A percentile compares a stretch with the other conserved stretches of the same genome.
Evolutionary conservation across 164 flowering plant genomes (phyloP).

Genomic region (Sextonia rubra): DNA sequence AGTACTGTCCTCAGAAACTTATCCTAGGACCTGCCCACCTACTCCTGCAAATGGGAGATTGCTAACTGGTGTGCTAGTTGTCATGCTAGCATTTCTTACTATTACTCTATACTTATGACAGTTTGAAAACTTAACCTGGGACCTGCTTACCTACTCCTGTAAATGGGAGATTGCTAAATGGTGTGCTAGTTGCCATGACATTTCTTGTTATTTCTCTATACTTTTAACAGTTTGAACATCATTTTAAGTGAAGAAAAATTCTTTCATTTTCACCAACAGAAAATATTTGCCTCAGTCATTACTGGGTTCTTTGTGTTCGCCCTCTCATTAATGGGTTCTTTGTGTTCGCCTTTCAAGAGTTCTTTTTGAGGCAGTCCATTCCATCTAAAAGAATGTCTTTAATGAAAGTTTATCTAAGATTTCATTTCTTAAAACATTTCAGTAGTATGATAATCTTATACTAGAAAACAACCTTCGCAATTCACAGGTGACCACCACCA

Average conservation of each 20-base stretch:
- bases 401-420: background rate
- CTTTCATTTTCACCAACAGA: background rate
- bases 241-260: background rate
- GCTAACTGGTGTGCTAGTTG: too few relatives aligned
- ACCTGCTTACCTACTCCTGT: too few relatives aligned
- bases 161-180: too few relatives aligned
- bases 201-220: background rate
- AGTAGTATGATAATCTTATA: background rate
- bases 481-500: too few relatives aligned
- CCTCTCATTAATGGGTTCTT: background rate
- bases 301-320: background rate
- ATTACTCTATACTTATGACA: too few relatives aligned
- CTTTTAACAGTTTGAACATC: background rate
- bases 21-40: too few relatives aligned
- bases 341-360: background rate
- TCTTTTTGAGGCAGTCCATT: background rate
- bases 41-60: too few relatives aligned
- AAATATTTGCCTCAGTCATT: background rate
- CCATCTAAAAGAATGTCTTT: background rate
- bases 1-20: too few relatives aligned
- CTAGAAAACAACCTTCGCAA: too few relatives aligned
- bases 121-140: too few relatives aligned
- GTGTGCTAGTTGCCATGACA: too few relatives aligned
- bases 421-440: background rate
- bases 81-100: too few relatives aligned